Base-by-base conservation (phyloP, 2,329 filamentous ascomycete genomes). In the Parascedosporium putredinis region DNA sequence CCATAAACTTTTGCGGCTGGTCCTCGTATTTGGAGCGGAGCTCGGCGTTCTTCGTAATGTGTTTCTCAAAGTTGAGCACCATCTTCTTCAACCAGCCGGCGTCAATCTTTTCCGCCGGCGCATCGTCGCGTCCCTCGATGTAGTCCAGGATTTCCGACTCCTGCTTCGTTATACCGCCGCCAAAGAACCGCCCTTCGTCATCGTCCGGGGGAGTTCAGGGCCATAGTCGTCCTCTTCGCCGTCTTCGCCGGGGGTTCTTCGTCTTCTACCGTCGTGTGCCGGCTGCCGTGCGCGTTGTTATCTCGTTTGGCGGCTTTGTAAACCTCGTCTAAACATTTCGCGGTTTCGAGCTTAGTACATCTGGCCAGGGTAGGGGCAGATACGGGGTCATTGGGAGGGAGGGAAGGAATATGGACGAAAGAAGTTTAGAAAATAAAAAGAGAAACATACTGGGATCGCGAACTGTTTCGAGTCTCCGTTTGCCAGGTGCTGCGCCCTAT, bases 141-240 rank as follows among this genome's bases (percentile, higher is more conserved):
- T 85, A 97, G 66, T 97, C 86, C 60, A 98, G 76, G 18, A 93
- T 87, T 57, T 89, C 79, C 2, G 82, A 83, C 56, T 94, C 88
- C 56, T 88, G 77, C 51, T 83, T 76, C 23, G 84, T 88, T 58
- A 98, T 84, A 29, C 93, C 93, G 49, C 89, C 87, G 40, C 91
- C 93, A 59, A 96, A 98, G 71, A 98, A 98, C 9, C 93, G 83
- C 1, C 91, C 93, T 55, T 95, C 93, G 49, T 95, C 88, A 16
- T 55, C 62, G 3, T 61, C 61, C 9, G 74, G 72, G 73, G 70
- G 22, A 64, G 56, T 3, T 65, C 59, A 25, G 71, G 71, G 14
- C 71, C 71, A 52, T 69, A 69, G 56, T 69, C 64, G 47, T 76
- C 75, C 38, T 74, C 72, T n/a, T n/a, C n/a, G n/a, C n/a, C n/a